Conservation (phyloP, 2,329 filamentous ascomycete species). For the Paecilomyces dactylethromorphus region DNA sequence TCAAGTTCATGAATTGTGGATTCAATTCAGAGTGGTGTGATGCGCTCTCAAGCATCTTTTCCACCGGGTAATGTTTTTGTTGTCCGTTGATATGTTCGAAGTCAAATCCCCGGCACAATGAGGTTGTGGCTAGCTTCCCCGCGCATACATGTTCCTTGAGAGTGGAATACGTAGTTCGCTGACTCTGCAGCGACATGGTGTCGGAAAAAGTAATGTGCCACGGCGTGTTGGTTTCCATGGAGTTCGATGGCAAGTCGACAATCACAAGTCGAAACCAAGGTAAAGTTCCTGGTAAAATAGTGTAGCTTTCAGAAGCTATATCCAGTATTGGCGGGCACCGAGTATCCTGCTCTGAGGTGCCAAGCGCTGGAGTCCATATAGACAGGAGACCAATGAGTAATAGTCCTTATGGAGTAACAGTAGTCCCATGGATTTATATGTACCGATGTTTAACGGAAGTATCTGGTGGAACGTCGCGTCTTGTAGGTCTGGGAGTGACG, state of each 20-base stretch:
- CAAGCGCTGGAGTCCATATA: neutral
- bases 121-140: neutral
- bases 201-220: neutral
- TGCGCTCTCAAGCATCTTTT: neutral
- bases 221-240: neutral
- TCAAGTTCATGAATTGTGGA: neutral
- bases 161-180: neutral
- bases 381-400: neutral
- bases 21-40: neutral
- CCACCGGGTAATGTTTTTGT: neutral
- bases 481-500: slow-evolving; percentile 23
- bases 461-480: slow-evolving; percentile 22
- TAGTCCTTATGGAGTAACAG: neutral
- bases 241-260: neutral
- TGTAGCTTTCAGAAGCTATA: neutral
- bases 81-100: neutral
- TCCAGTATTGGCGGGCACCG: neutral
- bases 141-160: neutral
- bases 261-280: neutral
- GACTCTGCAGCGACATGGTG: neutral
- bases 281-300: neutral
- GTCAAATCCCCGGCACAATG: neutral
- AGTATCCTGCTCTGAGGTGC: neutral
- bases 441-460: slow-evolving; percentile 19
- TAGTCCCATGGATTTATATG: neutral